Percentiles rank a stretch among this genome's conserved stretches.
These are phyloP conservation scores for Hypoxylon intermedium DNA, from an alignment of 495 filamentous ascomycete species.

Conservation along the genomic window DNA sequence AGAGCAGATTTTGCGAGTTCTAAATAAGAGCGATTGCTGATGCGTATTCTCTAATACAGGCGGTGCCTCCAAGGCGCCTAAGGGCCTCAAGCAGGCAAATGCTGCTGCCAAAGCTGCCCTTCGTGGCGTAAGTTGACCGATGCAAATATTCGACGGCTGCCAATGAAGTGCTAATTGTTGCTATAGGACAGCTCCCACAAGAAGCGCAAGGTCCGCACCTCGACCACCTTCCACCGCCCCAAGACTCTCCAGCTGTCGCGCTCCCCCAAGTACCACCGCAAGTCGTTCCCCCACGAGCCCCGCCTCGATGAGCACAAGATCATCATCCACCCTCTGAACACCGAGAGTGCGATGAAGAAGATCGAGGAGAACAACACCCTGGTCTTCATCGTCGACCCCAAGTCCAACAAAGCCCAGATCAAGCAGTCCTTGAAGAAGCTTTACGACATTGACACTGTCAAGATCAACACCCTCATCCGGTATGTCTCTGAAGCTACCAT, in stretches of 20 bases:
- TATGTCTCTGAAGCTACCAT: slow-evolving; percentile 49
- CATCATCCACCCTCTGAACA: slow-evolving; percentile 87
- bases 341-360: slow-evolving; percentile 99
- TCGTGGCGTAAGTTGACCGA: slow-evolving; percentile 73
- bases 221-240: slow-evolving; percentile 91
- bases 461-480: slow-evolving; percentile 99
- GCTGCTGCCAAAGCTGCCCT: slow-evolving; percentile 93
- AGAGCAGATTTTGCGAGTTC: slow-evolving; percentile 70
- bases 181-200: slow-evolving; percentile 71
- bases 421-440: slow-evolving; percentile 98
- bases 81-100: slow-evolving; percentile 78
- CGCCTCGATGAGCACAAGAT: slow-evolving; percentile 92
- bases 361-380: slow-evolving; percentile 99
- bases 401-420: slow-evolving; percentile 99
- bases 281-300: slow-evolving; percentile 86
- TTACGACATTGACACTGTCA: slow-evolving; percentile 96
- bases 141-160: slow-evolving; percentile 24
- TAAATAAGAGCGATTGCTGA: slow-evolving; percentile 60
- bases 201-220: slow-evolving; percentile 86
- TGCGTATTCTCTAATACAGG: slow-evolving; percentile 59
- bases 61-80: slow-evolving; percentile 68
- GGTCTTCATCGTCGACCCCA: slow-evolving; percentile 97
- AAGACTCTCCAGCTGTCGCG: slow-evolving; percentile 85
- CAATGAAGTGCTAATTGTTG: slow-evolving; percentile 16
- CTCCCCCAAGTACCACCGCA: slow-evolving; percentile 89